These are phyloP conservation scores for Petrea volubilis DNA, from an alignment of 257 asterid species.

Conservation along the genomic window DNA sequence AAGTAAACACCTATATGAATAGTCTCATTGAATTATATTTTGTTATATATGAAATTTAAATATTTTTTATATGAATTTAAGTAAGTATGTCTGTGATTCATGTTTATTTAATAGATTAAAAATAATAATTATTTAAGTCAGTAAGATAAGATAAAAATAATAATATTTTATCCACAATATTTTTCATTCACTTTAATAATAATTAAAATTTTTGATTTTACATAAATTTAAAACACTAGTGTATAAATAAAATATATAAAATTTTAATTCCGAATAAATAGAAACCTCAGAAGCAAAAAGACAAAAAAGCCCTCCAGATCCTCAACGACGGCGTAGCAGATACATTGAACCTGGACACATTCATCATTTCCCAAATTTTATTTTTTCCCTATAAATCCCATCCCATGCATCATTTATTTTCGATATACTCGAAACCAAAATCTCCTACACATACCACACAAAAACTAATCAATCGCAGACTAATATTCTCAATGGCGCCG, in stretches of 20 bases:
- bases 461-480: neutral
- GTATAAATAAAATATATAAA: neutral
- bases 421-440: neutral
- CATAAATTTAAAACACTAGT: too few relatives aligned
- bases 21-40: too few relatives aligned
- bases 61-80: too few relatives aligned
- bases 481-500: slow-evolving; percentile 37
- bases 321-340: slow-evolving; percentile 1
- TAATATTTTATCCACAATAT: too few relatives aligned
- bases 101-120: too few relatives aligned
- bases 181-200: too few relatives aligned
- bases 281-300: neutral
- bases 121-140: too few relatives aligned
- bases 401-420: neutral
- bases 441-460: neutral
- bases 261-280: neutral
- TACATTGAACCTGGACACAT: slow-evolving; percentile 80
- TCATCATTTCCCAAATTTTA: neutral
- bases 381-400: slow-evolving; percentile 34
- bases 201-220: too few relatives aligned
- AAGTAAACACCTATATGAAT: too few relatives aligned
- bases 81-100: too few relatives aligned
- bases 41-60: too few relatives aligned
- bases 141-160: too few relatives aligned
- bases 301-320: neutral